These are phyloP conservation scores for Mortierella sp. DNA, from an alignment of 371 early-diverging fungal species.

Conservation along the genomic window DNA sequence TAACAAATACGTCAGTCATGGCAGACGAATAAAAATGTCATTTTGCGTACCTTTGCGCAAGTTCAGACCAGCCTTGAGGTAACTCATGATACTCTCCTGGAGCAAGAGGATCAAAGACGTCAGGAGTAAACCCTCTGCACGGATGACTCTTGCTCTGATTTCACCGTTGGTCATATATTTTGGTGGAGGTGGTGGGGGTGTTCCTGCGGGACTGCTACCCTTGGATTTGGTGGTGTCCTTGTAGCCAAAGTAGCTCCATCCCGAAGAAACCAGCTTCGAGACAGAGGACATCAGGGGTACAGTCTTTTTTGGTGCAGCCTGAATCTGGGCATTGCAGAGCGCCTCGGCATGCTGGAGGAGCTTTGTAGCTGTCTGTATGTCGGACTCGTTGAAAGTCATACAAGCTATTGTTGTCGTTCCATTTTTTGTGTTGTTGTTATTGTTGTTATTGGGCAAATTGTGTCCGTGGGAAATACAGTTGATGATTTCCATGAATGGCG, in stretches of 20 bases:
- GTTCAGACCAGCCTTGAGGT: conserved; percentile 74
- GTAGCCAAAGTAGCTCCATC: conserved; percentile 52
- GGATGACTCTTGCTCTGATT: conserved; percentile 71
- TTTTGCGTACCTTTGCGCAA: conserved; percentile 66
- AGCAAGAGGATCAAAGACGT: conserved; percentile 69
- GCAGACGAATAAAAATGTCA: not conserved
- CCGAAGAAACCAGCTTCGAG: conserved; percentile 54
- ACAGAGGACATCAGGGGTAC: conserved; percentile 34
- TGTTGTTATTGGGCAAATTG: not conserved
- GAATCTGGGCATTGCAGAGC: conserved; percentile 67
- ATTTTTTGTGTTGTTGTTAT: not conserved
- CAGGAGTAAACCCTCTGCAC: conserved; percentile 70
- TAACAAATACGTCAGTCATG: not conserved
- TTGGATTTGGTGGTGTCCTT: conserved; percentile 29
- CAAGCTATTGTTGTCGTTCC: conserved; percentile 28
- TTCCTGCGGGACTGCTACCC: conserved; percentile 14
- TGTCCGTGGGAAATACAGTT: not conserved
- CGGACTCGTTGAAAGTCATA: conserved; percentile 68
- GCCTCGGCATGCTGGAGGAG: conserved; percentile 63
- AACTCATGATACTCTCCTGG: conserved; percentile 71
- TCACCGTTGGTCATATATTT: conserved; percentile 69
- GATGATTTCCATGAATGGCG: not conserved
- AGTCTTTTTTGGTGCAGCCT: conserved; percentile 68
- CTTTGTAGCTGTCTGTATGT: conserved; percentile 64
- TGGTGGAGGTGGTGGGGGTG: conserved; percentile 34